Percentiles rank a stretch among this genome's conserved stretches.
These are phyloP conservation scores for Aspergillus sp. DNA, from an alignment of 2,329 filamentous ascomycete species.

Conservation along the genomic window DNA sequence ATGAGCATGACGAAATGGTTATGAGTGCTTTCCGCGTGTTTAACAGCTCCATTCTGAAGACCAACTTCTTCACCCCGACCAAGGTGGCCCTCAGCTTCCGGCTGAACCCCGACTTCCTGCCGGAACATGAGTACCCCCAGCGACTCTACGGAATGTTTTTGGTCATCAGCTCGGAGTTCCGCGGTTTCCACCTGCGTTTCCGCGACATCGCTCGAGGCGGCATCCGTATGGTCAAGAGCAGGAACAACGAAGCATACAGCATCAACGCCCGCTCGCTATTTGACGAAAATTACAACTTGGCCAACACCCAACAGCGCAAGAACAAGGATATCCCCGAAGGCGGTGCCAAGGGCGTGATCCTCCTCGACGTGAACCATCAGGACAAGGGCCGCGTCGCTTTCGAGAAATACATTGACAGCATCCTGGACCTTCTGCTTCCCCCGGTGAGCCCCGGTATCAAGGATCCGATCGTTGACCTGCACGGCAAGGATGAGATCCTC, in stretches of 20 bases:
- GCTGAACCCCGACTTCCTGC: conserved; percentile 76
- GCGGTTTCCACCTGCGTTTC: conserved; percentile 96
- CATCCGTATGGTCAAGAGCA: conserved; percentile 97
- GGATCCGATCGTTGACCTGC: conserved; percentile 93
- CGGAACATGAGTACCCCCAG: conserved; percentile 87
- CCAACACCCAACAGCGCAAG: conserved; percentile 98
- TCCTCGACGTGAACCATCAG: conserved; percentile 91
- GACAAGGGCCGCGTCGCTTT: conserved; percentile 90
- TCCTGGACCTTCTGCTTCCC: conserved; percentile 88
- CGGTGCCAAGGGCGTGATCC: conserved; percentile 94
- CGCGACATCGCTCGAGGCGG: conserved; percentile 94
- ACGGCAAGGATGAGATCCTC: conserved; percentile 92
- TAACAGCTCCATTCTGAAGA: conserved; percentile 91
- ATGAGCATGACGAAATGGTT: conserved; percentile 97
- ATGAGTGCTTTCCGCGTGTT: conserved; percentile 96
- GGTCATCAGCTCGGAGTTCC: conserved; percentile 93
- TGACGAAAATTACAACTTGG: conserved; percentile 97
- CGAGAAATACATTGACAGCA: conserved; percentile 99
- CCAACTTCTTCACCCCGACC: conserved; percentile 95
- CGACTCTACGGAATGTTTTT: conserved; percentile 98
- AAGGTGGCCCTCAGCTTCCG: conserved; percentile 98
- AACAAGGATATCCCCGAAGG: conserved; percentile 99
- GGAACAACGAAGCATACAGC: conserved; percentile 90
- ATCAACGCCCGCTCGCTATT: conserved; percentile 97
- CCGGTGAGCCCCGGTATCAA: conserved; percentile 95